Evolutionary conservation across 495 filamentous ascomycete genomes (phyloP).

Genomic region (Thozetella sp.): DNA sequence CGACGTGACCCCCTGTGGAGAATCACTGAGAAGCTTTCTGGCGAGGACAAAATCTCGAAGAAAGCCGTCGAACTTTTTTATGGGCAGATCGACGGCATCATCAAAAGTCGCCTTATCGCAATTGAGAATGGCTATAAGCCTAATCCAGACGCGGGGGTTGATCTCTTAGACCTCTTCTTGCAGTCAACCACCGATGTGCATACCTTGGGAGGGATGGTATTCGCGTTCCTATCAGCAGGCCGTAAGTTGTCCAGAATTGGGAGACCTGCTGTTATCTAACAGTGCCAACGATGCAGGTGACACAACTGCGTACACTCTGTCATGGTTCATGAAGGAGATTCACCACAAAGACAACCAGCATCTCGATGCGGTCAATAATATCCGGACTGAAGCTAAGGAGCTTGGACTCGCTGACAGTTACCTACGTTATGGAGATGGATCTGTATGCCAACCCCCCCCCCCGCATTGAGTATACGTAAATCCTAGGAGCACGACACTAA

Average conservation of each 20-base stretch:
- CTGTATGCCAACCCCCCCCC: background rate
- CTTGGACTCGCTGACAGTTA: background rate
- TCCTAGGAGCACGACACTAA: too few relatives aligned
- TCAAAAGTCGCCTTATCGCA: background rate
- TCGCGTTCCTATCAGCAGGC: background rate
- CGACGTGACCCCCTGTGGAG: background rate
- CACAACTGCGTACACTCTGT: background rate
- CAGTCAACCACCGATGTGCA: background rate
- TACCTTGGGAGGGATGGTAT: background rate
- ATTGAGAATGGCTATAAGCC: background rate
- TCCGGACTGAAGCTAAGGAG: background rate
- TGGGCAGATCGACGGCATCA: background rate
- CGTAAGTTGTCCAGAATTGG: background rate
- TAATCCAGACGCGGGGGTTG: background rate
- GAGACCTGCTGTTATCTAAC: background rate
- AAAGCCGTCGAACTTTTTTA: background rate
- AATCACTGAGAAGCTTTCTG: background rate
- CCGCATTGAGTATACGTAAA: too few relatives aligned
- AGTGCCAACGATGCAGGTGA: background rate
- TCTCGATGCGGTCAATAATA: background rate
- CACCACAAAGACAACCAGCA: background rate
- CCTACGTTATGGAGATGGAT: background rate
- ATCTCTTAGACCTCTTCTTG: background rate
- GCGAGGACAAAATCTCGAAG: background rate
- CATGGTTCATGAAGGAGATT: conserved; percentile 2